Base-by-base conservation (phyloP, 2,329 filamentous ascomycete species). In the Alternaria brassicae region DNA sequence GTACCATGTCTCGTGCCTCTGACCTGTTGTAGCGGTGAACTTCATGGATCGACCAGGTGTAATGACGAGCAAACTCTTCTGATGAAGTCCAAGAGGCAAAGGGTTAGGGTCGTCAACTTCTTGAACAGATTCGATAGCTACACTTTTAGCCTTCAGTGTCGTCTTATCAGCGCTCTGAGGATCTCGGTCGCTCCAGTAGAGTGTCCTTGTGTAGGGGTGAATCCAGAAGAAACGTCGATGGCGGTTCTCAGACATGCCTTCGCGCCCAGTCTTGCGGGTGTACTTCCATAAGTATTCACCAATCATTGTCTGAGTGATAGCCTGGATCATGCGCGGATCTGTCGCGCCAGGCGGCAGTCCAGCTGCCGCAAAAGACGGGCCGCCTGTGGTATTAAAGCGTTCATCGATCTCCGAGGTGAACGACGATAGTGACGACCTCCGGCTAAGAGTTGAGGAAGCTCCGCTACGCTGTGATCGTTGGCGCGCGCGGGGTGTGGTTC, bases 241-340 rank as follows among this genome's bases (percentile, higher is more conserved):
- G 52, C 95, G 88, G 56, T 93, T 96, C 69, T 89, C 90, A 0
- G 93, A 98, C 79, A 96, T 88, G 63, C 93, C 91, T 54, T 89
- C 91, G 23, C 94, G 89, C n/a, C 93, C 93, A 60, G 93, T 85
- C 81, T 95, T 97, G 71, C 95, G 90, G 0, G 95, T 99, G 79
- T 99, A 99, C 78, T 99, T 99, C 95, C 95, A 99, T 39, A 99
- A 84, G 77, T 94, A 98, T 77, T 99, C 95, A 56, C 95, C 95
- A 73, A 99, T 98, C 95, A 99, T 99, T 17, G 95, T 98, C 79
- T 99, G 94, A 2, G 95, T 99, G 66, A 99, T 97, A 48, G 95
- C 95, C 81, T 97, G 93, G 68, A 99, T 98, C 93, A 99, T 97
- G 70, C 94, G 91, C 63, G 94, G 94, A 80, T 99, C 95, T 5